These are phyloP conservation scores for Saccharum hybrid DNA, from an alignment of 202 grass and related monocot genomes.

Conservation along the genomic window DNA sequence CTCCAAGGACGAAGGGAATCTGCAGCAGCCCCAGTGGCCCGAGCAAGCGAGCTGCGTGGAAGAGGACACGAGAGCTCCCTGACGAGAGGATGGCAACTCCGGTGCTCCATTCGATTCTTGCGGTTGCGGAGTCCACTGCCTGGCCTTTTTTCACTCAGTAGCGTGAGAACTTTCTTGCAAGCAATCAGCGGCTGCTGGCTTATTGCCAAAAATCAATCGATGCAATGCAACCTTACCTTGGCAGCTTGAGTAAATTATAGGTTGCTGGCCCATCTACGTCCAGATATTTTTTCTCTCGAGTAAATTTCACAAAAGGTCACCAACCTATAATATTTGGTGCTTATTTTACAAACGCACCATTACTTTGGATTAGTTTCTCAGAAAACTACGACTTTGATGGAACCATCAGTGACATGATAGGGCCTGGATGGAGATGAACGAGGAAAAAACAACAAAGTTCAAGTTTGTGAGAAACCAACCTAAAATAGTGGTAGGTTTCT, in stretches of 20 bases:
- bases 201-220: background rate
- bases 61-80: background rate
- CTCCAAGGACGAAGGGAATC: background rate
- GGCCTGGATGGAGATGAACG: no score
- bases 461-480: no score
- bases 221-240: background rate
- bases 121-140: no score
- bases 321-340: no score
- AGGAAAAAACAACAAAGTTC: no score
- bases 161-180: background rate
- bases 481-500: no score
- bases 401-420: no score
- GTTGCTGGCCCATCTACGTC: background rate
- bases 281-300: background rate
- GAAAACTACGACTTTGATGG: no score
- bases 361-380: no score
- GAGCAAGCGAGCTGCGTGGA: background rate
- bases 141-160: background rate
- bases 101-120: background rate
- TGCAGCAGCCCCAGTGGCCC: background rate
- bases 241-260: background rate
- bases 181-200: background rate
- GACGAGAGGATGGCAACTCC: background rate
- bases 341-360: no score
- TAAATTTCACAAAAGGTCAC: no score